Evolutionary conservation across 2,329 filamentous ascomycete genomes (phyloP), one percentile per base, ranked within the genome.

Genomic region (Penicillium sp.): DNA sequence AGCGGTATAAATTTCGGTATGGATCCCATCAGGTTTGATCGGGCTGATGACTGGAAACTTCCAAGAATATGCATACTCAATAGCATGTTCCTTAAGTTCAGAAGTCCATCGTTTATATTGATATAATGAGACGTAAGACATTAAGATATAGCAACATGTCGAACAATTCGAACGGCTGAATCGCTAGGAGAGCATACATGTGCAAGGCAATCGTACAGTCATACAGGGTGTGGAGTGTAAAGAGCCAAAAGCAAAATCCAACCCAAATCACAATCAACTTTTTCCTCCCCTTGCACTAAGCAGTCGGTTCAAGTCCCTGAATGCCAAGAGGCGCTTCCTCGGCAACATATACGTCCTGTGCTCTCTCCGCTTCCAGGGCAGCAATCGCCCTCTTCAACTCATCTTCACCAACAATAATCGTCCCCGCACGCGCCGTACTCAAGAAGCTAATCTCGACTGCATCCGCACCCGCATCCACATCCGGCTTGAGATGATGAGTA

Each of bases 391-490:
- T 82, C n/a, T 79, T 77, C 40, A 92, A 78, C 66, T 92, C 88
- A 61, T 87, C 83, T 56, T 87, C 82, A 4, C 85, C 83, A 35
- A 97, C 82, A 65, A 97, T 91, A 9, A 97, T 92, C 5, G 90
- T 92, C 1, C 92, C 92, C 0, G 92, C 90, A 38, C 87, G 82
- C 4, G 90, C 91, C 0, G 92, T 97, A 54, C 88, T 94, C 56
- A 97, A 76, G 69, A 96, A 97, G 51, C 88, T 92, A 73, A 97
- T 85, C 69, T 96, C 91, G 0, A 90, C 83, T 1, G 67, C 73
- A 51, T 71, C 68, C 48, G 55, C 68, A 20, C 56, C 61, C 10
- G 55, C 24, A 45, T 67, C 64, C n/a, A 65, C 40, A 60, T 69
- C 63, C 2, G 69, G 65, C 45, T 69, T 61, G 14, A 70, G 60